These are phyloP conservation scores for Cyanidiococcus yangmingshanensis DNA, from an alignment of 23 red algal genomes.

Conservation along the genomic window DNA sequence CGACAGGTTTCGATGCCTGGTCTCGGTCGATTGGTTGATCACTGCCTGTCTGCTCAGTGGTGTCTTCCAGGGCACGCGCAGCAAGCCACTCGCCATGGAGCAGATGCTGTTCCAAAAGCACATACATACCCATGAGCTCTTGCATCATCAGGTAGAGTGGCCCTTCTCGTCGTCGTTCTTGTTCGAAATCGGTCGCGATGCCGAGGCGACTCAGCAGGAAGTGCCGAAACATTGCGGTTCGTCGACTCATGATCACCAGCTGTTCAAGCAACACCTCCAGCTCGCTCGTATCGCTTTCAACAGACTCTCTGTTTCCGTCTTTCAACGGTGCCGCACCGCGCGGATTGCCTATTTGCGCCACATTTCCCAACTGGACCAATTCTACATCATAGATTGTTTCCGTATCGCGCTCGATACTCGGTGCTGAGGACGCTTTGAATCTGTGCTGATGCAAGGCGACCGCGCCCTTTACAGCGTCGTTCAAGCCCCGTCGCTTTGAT, in stretches of 20 bases:
- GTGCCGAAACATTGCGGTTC: conserved; percentile 5
- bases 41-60: neutral
- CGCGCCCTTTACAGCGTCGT: neutral
- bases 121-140: neutral
- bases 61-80: neutral
- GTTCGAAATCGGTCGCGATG: neutral
- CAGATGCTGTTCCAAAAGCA: neutral
- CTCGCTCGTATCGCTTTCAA: neutral
- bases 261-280: neutral
- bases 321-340: neutral
- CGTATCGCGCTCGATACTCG: no score
- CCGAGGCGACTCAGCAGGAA: neutral
- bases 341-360: neutral
- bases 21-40: neutral
- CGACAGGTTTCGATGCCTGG: neutral
- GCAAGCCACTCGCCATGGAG: neutral
- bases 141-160: neutral
- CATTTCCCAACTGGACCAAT: neutral
- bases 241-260: conserved; percentile 5
- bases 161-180: neutral
- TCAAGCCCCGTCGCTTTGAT: neutral
- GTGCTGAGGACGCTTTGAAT: no score
- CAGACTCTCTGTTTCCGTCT: neutral
- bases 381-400: neutral
- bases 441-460: no score